Conservation (phyloP, 352 stramenopile genomes). For the Peronospora farinosa region DNA sequence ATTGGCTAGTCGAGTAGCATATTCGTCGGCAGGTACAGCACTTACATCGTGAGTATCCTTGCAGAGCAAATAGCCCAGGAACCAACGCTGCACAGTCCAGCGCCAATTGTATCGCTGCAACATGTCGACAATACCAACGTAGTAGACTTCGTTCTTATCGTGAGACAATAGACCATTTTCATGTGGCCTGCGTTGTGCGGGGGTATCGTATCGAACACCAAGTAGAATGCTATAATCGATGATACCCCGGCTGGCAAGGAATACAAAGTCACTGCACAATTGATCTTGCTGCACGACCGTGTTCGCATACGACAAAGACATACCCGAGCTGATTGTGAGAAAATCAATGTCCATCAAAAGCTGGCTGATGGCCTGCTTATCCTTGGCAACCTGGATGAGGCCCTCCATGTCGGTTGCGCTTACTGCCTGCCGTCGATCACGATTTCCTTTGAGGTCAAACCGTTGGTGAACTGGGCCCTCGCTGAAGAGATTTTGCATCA, state of each 20-base stretch:
- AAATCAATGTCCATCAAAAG: constrained; percentile 88
- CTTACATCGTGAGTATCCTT: constrained; percentile 82
- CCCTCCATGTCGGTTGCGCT: constrained; percentile 48
- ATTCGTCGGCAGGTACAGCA: constrained; percentile 62
- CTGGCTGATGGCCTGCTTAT: constrained; percentile 52
- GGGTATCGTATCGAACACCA: constrained; percentile 49
- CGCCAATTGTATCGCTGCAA: constrained; percentile 83
- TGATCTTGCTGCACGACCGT: constrained; percentile 49
- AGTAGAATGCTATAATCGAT: constrained; percentile 84
- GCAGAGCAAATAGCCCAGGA: constrained; percentile 62
- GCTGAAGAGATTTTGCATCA: constrained; percentile 86
- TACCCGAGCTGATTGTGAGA: constrained; percentile 58
- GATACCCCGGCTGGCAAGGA: constrained; percentile 74
- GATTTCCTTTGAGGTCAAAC: constrained; percentile 81
- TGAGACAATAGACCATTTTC: constrained; percentile 42
- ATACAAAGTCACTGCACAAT: constrained; percentile 75
- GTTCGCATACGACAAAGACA: constrained; percentile 43
- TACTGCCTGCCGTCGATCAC: constrained; percentile 65
- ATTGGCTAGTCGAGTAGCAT: constrained; percentile 58
- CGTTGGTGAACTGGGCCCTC: constrained; percentile 71
- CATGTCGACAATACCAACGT: constrained; percentile 78
- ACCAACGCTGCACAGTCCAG: constrained; percentile 76
- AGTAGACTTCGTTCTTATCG: constrained; percentile 59
- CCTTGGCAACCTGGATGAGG: constrained; percentile 58
- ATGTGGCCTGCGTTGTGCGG: constrained; percentile 22